Base-by-base conservation (phyloP, 2,329 filamentous ascomycete species). In the Apiospora saccharicola region DNA sequence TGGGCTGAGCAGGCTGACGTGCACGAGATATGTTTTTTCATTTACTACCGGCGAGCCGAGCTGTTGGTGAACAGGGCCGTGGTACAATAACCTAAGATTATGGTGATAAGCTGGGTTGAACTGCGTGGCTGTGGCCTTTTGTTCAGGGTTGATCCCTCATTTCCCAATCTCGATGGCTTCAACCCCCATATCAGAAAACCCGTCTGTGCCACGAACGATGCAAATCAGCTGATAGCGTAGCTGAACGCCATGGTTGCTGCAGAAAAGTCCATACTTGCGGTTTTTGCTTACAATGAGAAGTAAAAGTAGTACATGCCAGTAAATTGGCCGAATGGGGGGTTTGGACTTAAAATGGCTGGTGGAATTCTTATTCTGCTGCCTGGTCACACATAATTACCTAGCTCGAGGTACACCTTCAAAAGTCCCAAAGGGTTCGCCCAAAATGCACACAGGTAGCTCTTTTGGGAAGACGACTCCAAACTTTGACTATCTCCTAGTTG, bases 311-410 rank as follows among this genome's bases (percentile, higher is more conserved):
- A 22, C 53, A 61, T 61, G 53, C 53, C 53, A 37, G 13, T 61
- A 10, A 10, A 61, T 37, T 10, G 30, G 16, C 19, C 13, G 49
- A 51, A 51, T 14, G 49, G 49, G 49, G 49, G 49, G 13, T 57
- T 57, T 22, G 14, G 26, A n/a, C 53, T 51, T 13, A 26, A 51
- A 13, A 41, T 41, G 53, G 30, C 37, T 41, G 53, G 30, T 61
- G 53, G 30, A 61, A 61, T 37, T 16, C 30, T 61, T 61, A 4
- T 61, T 61, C 34, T 8, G 53, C 53, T 61, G 53, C 53, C 53
- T 51, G 26, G 16, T 10, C 16, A 30, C 53, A 19, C 30, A 61
- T 22, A 61, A 61, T 37, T 26, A 19, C 6, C 22, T n/a, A 10
- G 37, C 37, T 10, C 6, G 37, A 41, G 37, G 37, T 49, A 49